Evolutionary conservation across 2,329 filamentous ascomycete genomes (phyloP), one percentile per base, ranked within the genome.

Genomic region (Sordariomycetes sp.): DNA sequence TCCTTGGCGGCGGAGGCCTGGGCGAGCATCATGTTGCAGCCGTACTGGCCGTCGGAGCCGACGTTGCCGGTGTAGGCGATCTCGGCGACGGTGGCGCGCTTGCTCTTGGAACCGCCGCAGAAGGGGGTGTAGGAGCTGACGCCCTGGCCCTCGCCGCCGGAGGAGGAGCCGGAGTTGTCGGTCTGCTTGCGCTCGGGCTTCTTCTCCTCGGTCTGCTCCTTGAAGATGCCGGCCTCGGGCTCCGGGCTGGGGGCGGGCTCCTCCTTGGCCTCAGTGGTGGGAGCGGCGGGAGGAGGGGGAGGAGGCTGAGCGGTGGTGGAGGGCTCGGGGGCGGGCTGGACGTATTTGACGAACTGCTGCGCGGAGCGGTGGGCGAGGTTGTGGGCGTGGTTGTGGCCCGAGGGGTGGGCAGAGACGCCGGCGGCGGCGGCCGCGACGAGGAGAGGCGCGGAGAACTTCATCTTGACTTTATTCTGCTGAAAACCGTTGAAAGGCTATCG

Each of bases 1-100:
- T 58, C 34, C 39, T 45, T 32, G 39, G 52, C 53, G 32, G 60
- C 47, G 31, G 42, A 40, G 37, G 43, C 46, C 42, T 55, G 45
- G 38, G 72, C 49, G 21, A 57, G 40, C 63, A 67, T 64, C 32
- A 71, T 52, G 64, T 73, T 73, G 65, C 67, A 70, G 47, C 67
- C 68, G 49, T 61, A 72, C 39, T 53, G n/a, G 35, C 41, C 45
- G 8, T 38, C 3, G 32, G 47, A 46, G 37, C 69, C 69, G 11
- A 51, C 50, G 58, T 73, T 72, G 44, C 69, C 69, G 4, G 43
- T 46, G 52, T 66, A 65, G 36, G 54, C 52, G 42, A 72, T 68
- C 42, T 72, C 47, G 36, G 53, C 56, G 25, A 45, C 12, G 36
- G 66, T 66, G 43, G 70, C 58, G 43, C 68, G 62, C 63, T 72